Evolutionary conservation across 2,329 filamentous ascomycete species (phyloP), one percentile per base, ranked within the genome.

Genomic region (Phaeosphaeria sp.): DNA sequence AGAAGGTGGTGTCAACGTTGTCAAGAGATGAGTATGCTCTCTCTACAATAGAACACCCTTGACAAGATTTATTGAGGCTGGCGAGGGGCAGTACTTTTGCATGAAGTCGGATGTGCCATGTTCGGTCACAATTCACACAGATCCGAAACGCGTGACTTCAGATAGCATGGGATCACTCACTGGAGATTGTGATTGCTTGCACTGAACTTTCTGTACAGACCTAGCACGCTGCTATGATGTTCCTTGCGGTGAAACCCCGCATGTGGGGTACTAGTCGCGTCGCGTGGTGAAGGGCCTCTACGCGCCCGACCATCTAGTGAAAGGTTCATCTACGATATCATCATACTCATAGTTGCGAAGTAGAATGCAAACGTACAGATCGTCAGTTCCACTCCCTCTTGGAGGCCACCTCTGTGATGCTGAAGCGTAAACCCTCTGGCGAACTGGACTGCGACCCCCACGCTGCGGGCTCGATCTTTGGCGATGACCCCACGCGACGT

Each of bases 1-100:
- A 41, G 85, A 88, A 71, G 87, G 84, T 69, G 90, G 91, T 46
- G 85, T 95, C 60, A 92, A 89, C 69, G 85, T 94, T 58, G 81
- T 89, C 63, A 87, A 87, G 69, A 92, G 87, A 56, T 68, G 62
- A 39, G 15, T 6, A 2, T 15, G 15, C 15, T 39, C 15, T 39
- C 15, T 39, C 36, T 39, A 3, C 5, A 17, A n/a, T 39, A 3
- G 2, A 17, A n/a, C 11, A n/a, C 13, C 13, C 17, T n/a, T n/a
- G 15, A 39, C 36, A 39, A 39, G 6, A 15, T n/a, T n/a, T n/a
- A n/a, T 3, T 15, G 36, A 13, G 15, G 15, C 3, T 39, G 36
- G 15, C 11, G 17, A 17, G 2, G 15, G 5, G 36, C 15, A 17
- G 15, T 39, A n/a, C 13, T n/a, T 17, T 15, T 4, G n/a, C 30